Conservation (phyloP, 2,329 filamentous ascomycete species). For the Fusarium avenaceum region DNA sequence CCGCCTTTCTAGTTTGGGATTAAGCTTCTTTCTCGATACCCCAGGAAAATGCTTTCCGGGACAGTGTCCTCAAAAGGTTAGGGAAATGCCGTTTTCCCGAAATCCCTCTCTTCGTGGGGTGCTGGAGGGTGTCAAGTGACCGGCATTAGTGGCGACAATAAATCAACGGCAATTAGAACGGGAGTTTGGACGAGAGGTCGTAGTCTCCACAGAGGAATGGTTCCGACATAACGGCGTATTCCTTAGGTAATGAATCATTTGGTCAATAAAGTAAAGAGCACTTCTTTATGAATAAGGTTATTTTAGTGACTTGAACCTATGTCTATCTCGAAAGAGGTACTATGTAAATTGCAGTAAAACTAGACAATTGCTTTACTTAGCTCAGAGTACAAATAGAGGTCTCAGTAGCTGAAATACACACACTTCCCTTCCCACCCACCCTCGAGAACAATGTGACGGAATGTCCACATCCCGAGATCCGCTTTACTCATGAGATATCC, state of each 20-base stretch:
- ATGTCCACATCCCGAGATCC: background rate
- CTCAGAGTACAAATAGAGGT: background rate
- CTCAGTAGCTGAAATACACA: background rate
- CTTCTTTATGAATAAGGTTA: too few species aligned
- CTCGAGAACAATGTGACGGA: background rate
- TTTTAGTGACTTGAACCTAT: too few species aligned
- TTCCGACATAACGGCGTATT: background rate
- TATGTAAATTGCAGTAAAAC: too few species aligned
- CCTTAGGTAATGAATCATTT: background rate
- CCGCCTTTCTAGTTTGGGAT: background rate
- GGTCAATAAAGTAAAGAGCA: too few species aligned
- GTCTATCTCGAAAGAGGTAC: too few species aligned
- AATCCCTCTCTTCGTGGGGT: background rate
- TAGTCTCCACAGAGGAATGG: background rate
- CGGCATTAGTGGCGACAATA: background rate
- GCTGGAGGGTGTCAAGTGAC: background rate
- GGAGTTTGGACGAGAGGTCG: background rate
- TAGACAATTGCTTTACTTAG: too few species aligned
- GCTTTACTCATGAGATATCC: background rate
- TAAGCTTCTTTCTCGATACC: background rate
- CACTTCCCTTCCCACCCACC: slow-evolving; percentile 6
- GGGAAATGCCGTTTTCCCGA: background rate
- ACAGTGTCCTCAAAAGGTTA: background rate
- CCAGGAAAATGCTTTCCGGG: background rate
- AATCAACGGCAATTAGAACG: background rate